These are phyloP conservation scores for Achaetomium macrosporum DNA, from an alignment of 2,329 filamentous ascomycete species.

Conservation along the genomic window DNA sequence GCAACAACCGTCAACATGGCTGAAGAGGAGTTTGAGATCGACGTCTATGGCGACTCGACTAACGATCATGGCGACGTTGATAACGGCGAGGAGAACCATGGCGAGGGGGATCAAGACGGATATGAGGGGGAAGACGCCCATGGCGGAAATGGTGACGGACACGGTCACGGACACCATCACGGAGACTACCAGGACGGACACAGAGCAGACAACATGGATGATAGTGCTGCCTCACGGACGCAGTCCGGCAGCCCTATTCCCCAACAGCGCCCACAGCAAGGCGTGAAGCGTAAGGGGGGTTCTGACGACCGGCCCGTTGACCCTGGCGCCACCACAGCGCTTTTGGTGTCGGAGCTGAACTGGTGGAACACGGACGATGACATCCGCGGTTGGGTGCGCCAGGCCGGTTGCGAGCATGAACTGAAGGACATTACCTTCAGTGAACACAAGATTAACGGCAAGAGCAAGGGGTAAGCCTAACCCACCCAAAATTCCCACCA, in stretches of 20 bases:
- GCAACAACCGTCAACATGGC: conserved; percentile 43
- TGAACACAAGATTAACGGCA: conserved; percentile 98
- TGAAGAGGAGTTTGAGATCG: conserved; percentile 67
- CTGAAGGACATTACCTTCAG: conserved; percentile 92
- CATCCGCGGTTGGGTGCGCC: conserved; percentile 76
- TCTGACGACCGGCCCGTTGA: conserved; percentile 56
- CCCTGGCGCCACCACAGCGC: conserved; percentile 57
- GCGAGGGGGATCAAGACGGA: conserved; percentile 32
- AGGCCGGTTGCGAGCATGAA: conserved; percentile 76
- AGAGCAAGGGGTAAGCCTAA: conserved; percentile 83
- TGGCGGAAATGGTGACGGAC: conserved; percentile 25
- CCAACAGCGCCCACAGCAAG: conserved; percentile 41
- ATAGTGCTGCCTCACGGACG: conserved; percentile 30
- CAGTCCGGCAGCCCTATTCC: conserved; percentile 27
- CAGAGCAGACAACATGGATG: conserved; percentile 29
- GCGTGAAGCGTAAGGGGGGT: conserved; percentile 55
- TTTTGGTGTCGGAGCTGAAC: conserved; percentile 83
- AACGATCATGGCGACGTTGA: conserved; percentile 39
- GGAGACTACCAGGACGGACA: conserved; percentile 36
- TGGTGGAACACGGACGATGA: conserved; percentile 99
- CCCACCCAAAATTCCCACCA: too few species aligned
- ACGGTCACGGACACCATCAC: conserved; percentile 22
- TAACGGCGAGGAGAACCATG: conserved; percentile 36
- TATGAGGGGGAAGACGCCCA: conserved; percentile 20
- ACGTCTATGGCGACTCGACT: conserved; percentile 60